Evolutionary conservation across 768 basidiomycete species (phyloP).

Genomic region (Royoungia palumana): DNA sequence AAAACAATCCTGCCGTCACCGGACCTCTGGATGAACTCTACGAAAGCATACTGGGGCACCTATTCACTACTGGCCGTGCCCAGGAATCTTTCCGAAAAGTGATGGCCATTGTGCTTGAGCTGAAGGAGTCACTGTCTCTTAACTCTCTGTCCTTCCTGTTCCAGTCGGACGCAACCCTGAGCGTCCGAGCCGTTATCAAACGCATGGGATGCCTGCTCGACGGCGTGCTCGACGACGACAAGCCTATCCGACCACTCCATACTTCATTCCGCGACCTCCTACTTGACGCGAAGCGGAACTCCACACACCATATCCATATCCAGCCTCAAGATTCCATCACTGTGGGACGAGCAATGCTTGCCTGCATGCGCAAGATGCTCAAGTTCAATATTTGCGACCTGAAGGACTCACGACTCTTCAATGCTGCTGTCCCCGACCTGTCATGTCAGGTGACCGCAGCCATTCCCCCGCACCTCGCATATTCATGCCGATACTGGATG

Average conservation of each 20-base stretch:
- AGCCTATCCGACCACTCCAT: too few relatives aligned
- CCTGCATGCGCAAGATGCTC: conserved; percentile 1
- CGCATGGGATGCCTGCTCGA: background rate
- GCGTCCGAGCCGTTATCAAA: background rate
- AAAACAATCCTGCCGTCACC: background rate
- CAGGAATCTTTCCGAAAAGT: background rate
- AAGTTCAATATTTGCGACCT: too few relatives aligned
- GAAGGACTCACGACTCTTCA: background rate
- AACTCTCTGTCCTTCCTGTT: background rate
- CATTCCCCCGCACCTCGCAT: background rate
- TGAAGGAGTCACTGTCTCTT: too few relatives aligned
- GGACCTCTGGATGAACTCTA: background rate
- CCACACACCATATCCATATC: background rate
- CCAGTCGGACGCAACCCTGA: background rate
- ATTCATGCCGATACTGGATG: too few relatives aligned
- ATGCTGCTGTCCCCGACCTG: background rate
- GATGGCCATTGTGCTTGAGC: background rate
- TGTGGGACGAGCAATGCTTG: too few relatives aligned
- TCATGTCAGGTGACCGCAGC: background rate
- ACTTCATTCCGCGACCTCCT: too few relatives aligned
- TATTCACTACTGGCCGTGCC: background rate
- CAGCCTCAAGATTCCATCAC: background rate
- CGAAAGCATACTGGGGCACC: too few relatives aligned
- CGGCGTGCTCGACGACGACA: background rate
- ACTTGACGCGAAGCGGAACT: background rate